phyloP scores from a whole-genome alignment of 2,329 filamentous ascomycete genomes.

The Myriosclerotinia curreyana region DNA sequence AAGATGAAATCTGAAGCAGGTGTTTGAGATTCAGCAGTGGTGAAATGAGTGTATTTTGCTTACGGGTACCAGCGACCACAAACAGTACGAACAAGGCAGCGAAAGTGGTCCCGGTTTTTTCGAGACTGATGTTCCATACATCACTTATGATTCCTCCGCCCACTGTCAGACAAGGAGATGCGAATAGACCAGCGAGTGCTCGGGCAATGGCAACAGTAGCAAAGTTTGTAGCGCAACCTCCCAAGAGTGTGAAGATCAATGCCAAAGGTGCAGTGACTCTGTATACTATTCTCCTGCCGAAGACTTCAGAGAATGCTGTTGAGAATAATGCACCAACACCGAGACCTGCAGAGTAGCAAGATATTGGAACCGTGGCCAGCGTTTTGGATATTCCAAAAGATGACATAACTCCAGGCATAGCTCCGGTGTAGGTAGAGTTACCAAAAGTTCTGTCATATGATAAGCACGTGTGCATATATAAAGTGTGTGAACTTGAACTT shows the following conservation, averaged over 20 bases:
- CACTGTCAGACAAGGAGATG: conserved; percentile 19
- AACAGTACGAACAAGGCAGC: conserved; percentile 20
- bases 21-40: neutral
- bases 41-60: neutral
- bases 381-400: conserved; percentile 17
- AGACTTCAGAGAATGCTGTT: conserved; percentile 23
- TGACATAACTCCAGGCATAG: conserved; percentile 14
- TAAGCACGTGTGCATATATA: neutral
- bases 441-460: conserved; percentile 22
- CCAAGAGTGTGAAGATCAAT: conserved; percentile 23
- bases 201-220: conserved; percentile 16
- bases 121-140: conserved; percentile 24
- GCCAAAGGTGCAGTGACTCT: conserved; percentile 19
- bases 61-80: conserved; percentile 20
- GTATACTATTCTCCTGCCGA: conserved; percentile 21
- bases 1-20: neutral
- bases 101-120: conserved; percentile 23
- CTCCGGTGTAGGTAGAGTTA: conserved; percentile 22
- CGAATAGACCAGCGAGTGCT: conserved; percentile 21
- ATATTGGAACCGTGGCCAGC: conserved; percentile 22
- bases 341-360: conserved; percentile 23
- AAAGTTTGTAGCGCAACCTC: conserved; percentile 16
- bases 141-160: conserved; percentile 25
- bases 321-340: conserved; percentile 23
- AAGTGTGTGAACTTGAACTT: neutral